A percentile compares a stretch with the other conserved stretches of the same genome.
Evolutionary conservation across 371 early-diverging fungal genomes (phyloP).

Genomic region (Mortierella sp.): DNA sequence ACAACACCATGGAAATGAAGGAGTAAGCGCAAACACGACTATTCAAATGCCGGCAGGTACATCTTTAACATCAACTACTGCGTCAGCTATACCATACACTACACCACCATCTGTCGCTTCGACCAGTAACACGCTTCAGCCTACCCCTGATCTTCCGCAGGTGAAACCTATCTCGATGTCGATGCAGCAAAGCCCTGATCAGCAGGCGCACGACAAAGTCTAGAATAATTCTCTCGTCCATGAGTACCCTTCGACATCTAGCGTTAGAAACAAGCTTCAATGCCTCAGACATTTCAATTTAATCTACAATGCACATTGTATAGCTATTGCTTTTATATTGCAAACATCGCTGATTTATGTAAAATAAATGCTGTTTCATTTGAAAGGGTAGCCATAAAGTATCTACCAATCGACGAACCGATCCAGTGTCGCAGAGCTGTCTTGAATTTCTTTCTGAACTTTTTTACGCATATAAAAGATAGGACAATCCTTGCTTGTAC

Average conservation of each 20-base stretch:
- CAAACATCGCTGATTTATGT: not conserved
- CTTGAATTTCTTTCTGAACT: constrained; percentile 95
- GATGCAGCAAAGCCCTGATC: not conserved
- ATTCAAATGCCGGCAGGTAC: not conserved
- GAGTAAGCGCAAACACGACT: not conserved
- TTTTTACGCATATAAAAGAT: constrained; percentile 99
- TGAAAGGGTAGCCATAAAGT: not conserved
- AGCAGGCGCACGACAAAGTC: not conserved
- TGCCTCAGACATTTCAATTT: no score
- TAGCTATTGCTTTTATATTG: no score
- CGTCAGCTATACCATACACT: not conserved
- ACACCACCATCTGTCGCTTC: not conserved
- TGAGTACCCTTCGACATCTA: no score
- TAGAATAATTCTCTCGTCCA: no score
- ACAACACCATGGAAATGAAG: not conserved
- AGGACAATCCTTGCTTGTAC: constrained; percentile 98
- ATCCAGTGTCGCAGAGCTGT: constrained; percentile 70
- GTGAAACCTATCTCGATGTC: constrained; percentile 7
- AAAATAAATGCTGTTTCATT: not conserved
- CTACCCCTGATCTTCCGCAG: not conserved
- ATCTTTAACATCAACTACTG: not conserved
- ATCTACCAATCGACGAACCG: constrained; percentile 76
- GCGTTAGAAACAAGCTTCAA: no score
- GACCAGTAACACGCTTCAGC: not conserved
- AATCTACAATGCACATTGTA: no score